Conservation (phyloP, 1,284 basidiomycete genomes). For the Austroboletus novae-zelandiae region DNA sequence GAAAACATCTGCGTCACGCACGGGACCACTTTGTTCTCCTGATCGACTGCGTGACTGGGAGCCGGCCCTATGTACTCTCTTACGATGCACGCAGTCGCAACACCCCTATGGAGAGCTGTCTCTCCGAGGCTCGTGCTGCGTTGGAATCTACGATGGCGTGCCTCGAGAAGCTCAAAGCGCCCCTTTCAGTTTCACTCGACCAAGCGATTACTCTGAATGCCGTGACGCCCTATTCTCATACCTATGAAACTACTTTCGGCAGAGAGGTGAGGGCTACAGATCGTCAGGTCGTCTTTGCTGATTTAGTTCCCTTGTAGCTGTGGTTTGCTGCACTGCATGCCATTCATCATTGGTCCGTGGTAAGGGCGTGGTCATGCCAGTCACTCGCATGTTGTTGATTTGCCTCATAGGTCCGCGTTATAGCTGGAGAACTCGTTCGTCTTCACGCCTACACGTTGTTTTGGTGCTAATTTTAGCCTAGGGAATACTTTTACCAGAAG, state of each 20-base stretch:
- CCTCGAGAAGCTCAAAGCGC: constrained; percentile 47
- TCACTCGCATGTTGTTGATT: constrained; percentile 12
- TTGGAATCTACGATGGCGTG: constrained; percentile 54
- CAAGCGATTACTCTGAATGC: constrained; percentile 67
- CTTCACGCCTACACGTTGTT: constrained; percentile 2
- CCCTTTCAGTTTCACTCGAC: constrained; percentile 45
- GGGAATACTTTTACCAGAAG: constrained; percentile 63
- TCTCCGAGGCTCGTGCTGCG: constrained; percentile 55
- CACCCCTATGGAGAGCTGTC: constrained; percentile 76
- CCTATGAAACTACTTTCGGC: constrained; percentile 74
- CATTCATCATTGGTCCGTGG: constrained; percentile 85
- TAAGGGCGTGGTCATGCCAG: constrained; percentile 33
- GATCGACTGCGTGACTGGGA: constrained; percentile 49
- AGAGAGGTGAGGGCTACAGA: constrained; percentile 57
- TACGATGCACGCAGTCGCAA: constrained; percentile 76
- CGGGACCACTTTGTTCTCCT: constrained; percentile 76
- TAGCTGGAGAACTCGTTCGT: constrained; percentile 74
- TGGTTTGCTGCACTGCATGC: constrained; percentile 86
- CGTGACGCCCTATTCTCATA: constrained; percentile 73
- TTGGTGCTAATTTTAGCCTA: constrained; percentile 30
- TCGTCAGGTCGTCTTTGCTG: constrained; percentile 1
- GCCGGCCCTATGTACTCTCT: constrained; percentile 56
- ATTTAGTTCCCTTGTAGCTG: constrained; percentile 45
- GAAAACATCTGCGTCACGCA: constrained; percentile 80
- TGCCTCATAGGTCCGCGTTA: constrained; percentile 61